Conservation (phyloP, 768 basidiomycete species). For the Holtermannia corniformis region DNA sequence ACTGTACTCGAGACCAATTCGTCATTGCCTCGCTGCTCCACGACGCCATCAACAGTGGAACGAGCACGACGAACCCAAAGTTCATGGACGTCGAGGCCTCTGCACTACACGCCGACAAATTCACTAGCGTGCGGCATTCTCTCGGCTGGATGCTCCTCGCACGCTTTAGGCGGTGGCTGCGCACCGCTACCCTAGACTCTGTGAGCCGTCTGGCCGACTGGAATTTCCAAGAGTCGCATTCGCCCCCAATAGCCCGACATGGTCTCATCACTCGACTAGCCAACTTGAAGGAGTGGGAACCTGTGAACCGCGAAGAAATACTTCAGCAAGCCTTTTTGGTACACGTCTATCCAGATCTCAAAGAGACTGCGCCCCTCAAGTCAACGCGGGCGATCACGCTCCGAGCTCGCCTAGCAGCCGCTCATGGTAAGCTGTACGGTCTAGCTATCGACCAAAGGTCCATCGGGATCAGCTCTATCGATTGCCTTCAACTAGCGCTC, state of each 20-base stretch:
- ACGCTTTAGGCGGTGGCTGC: slow-evolving; percentile 61
- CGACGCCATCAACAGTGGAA: background rate
- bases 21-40: background rate
- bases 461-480: too few relatives aligned
- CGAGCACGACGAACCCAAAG: background rate
- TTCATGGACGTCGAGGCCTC: slow-evolving; percentile 7
- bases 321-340: background rate
- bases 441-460: too few relatives aligned
- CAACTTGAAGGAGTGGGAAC: background rate
- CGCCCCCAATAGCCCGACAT: too few relatives aligned
- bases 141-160: slow-evolving; percentile 66
- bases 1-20: too few relatives aligned
- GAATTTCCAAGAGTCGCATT: slow-evolving; percentile 44
- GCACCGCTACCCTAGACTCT: slow-evolving; percentile 42
- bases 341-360: background rate
- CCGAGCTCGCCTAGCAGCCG: too few relatives aligned
- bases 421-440: too few relatives aligned
- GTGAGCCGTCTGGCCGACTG: slow-evolving; percentile 40
- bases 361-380: too few relatives aligned
- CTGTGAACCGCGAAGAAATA: background rate
- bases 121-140: slow-evolving; percentile 42
- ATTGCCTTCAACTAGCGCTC: too few relatives aligned
- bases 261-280: slow-evolving; percentile 11
- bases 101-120: slow-evolving; percentile 28
- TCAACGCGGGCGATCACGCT: too few relatives aligned